Conservation (phyloP, 2,329 filamentous ascomycete genomes). For the Diaporthe ilicicola region DNA sequence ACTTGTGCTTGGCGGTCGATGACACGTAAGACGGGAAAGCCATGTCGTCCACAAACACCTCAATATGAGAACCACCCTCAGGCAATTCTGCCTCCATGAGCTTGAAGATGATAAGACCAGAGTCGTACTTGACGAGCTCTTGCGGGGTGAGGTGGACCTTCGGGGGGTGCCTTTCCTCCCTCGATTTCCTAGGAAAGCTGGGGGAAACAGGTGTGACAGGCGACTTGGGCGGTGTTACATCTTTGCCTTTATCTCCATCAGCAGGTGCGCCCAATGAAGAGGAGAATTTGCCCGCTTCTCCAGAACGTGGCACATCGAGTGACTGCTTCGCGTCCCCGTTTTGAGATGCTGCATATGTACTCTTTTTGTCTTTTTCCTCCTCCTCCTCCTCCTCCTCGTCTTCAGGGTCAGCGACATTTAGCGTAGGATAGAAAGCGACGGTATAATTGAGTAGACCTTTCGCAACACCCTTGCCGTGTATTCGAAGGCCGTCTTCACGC, state of each 20-base stretch:
- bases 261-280: slow-evolving; percentile 41
- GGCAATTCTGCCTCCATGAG: slow-evolving; percentile 89
- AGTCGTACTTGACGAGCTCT: slow-evolving; percentile 86
- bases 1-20: slow-evolving; percentile 74
- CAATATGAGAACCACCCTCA: slow-evolving; percentile 77
- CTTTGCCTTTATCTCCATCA: slow-evolving; percentile 38
- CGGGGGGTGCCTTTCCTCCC: slow-evolving; percentile 67
- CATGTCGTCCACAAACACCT: slow-evolving; percentile 94
- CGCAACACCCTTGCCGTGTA: slow-evolving; percentile 75
- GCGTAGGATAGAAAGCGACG: slow-evolving; percentile 86
- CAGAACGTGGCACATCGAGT: slow-evolving; percentile 45
- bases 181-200: slow-evolving; percentile 54
- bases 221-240: slow-evolving; percentile 51
- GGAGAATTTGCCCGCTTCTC: slow-evolving; percentile 55
- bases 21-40: slow-evolving; percentile 89
- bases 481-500: slow-evolving; percentile 72
- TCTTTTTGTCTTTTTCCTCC: slow-evolving; percentile 49
- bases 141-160: slow-evolving; percentile 83
- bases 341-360: slow-evolving; percentile 31
- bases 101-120: slow-evolving; percentile 92
- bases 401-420: slow-evolving; percentile 89
- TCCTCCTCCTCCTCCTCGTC: slow-evolving; percentile 75
- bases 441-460: slow-evolving; percentile 88
- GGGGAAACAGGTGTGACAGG: slow-evolving; percentile 56
- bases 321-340: slow-evolving; percentile 37